Evolutionary conservation across 495 filamentous ascomycete genomes (phyloP).

Genomic region (Penicillium silybi): DNA sequence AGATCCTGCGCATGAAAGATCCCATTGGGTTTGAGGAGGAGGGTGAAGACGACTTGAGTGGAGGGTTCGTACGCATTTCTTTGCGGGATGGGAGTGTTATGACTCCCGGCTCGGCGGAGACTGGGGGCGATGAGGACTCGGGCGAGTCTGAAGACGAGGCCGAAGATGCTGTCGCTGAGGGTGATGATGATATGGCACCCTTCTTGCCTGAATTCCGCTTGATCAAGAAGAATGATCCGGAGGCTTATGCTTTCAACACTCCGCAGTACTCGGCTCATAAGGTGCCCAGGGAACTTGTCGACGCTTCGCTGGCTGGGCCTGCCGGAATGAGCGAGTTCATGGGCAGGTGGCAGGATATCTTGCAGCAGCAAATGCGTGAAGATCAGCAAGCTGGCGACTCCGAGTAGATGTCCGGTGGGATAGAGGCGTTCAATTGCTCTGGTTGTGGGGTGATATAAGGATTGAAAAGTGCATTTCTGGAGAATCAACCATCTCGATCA

Average conservation of each 20-base stretch:
- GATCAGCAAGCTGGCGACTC: slow-evolving; percentile 44
- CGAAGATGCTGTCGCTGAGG: slow-evolving; percentile 40
- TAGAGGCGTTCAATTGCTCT: not conserved
- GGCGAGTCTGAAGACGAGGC: slow-evolving; percentile 28
- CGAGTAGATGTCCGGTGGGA: slow-evolving; percentile 16
- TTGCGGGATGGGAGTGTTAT: slow-evolving; percentile 27
- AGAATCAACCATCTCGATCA: not conserved
- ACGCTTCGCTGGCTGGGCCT: slow-evolving; percentile 64
- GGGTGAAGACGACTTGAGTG: slow-evolving; percentile 19
- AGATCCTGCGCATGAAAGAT: slow-evolving; percentile 70
- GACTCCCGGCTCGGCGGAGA: slow-evolving; percentile 1
- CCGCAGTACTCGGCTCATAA: slow-evolving; percentile 95
- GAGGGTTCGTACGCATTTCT: slow-evolving; percentile 40
- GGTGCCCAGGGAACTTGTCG: slow-evolving; percentile 88
- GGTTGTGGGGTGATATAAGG: slow-evolving; percentile 6
- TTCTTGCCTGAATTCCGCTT: slow-evolving; percentile 76
- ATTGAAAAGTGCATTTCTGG: not conserved
- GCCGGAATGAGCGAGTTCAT: slow-evolving; percentile 85
- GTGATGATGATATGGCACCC: slow-evolving; percentile 53
- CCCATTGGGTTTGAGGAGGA: slow-evolving; percentile 39
- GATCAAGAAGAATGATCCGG: slow-evolving; percentile 76
- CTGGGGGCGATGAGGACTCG: slow-evolving; percentile 10
- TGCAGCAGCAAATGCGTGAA: slow-evolving; percentile 53
- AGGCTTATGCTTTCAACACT: slow-evolving; percentile 78
- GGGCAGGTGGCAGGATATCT: slow-evolving; percentile 76